A percentile compares a stretch with the other conserved stretches of the same genome.
These are phyloP conservation scores for Phytophthora macrochlamydospora DNA, from an alignment of 352 stramenopile genomes.

Conservation along the genomic window DNA sequence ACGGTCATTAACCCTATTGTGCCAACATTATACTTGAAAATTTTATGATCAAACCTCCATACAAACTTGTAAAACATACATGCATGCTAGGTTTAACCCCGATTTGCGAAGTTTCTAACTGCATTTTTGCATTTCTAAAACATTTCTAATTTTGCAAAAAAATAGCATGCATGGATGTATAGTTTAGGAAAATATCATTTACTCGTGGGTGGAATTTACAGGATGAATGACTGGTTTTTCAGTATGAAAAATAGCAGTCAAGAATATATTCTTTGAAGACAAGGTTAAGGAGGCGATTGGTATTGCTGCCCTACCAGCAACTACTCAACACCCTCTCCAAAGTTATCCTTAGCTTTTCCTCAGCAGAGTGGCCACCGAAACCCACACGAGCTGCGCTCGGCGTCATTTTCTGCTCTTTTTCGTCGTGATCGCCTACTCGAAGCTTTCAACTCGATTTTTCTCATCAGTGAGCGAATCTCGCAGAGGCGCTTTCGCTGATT, in stretches of 20 bases:
- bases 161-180: too few relatives aligned
- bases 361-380: conserved; percentile 13
- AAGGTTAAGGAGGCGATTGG: neutral
- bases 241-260: neutral
- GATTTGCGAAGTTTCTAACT: too few relatives aligned
- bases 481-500: conserved; percentile 19
- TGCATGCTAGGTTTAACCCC: too few relatives aligned
- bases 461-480: conserved; percentile 16
- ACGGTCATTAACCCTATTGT: too few relatives aligned
- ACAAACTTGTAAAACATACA: too few relatives aligned
- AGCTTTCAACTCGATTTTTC: conserved; percentile 10
- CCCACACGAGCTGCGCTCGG: conserved; percentile 11
- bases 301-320: neutral
- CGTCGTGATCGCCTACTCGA: conserved; percentile 4
- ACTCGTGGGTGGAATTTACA: conserved; percentile 4
- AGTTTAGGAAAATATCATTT: neutral
- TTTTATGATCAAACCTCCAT: too few relatives aligned
- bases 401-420: conserved; percentile 9
- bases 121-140: too few relatives aligned
- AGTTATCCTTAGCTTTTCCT: conserved; percentile 1
- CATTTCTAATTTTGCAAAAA: too few relatives aligned
- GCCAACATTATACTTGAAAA: too few relatives aligned
- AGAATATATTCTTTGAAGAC: neutral
- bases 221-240: neutral
- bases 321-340: neutral